Conservation (phyloP, 768 basidiomycete genomes). For the Termitomyces titanicus region DNA sequence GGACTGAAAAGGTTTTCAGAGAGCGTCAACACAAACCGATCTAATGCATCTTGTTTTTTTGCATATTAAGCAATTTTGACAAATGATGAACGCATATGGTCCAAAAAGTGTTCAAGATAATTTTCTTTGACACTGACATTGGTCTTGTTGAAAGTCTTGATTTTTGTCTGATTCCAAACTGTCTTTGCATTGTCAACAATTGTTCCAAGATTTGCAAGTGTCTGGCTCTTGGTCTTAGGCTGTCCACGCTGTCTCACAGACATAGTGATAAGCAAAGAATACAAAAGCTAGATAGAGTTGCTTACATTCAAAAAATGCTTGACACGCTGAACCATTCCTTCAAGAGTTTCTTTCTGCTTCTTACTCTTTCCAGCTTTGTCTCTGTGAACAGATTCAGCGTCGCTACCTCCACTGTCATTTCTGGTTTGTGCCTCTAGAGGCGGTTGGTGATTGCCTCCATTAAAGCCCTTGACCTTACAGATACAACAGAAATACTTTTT, state of each 20-base stretch:
- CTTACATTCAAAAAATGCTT: conserved; percentile 21
- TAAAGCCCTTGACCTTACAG: too few relatives aligned
- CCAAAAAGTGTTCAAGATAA: conserved; percentile 6
- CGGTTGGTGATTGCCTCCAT: conserved; percentile 6
- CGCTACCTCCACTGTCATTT: background rate
- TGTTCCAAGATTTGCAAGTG: background rate
- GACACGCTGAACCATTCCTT: conserved; percentile 9
- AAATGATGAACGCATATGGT: too few relatives aligned
- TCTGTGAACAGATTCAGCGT: background rate
- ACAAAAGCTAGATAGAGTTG: background rate
- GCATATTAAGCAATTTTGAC: too few relatives aligned
- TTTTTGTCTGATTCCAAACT: background rate
- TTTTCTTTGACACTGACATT: background rate
- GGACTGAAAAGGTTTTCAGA: background rate
- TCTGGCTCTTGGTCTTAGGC: background rate
- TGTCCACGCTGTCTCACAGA: background rate
- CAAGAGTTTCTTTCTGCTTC: background rate
- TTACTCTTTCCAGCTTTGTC: background rate
- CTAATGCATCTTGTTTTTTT: too few relatives aligned
- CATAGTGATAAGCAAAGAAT: background rate
- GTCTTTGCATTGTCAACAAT: background rate
- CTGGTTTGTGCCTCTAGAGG: background rate
- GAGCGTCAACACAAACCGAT: too few relatives aligned
- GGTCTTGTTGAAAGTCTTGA: conserved; percentile 3
- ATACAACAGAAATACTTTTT: conserved; percentile 37